These are phyloP conservation scores for Exidia glandulosa DNA, from an alignment of 768 basidiomycete species.

Conservation along the genomic window DNA sequence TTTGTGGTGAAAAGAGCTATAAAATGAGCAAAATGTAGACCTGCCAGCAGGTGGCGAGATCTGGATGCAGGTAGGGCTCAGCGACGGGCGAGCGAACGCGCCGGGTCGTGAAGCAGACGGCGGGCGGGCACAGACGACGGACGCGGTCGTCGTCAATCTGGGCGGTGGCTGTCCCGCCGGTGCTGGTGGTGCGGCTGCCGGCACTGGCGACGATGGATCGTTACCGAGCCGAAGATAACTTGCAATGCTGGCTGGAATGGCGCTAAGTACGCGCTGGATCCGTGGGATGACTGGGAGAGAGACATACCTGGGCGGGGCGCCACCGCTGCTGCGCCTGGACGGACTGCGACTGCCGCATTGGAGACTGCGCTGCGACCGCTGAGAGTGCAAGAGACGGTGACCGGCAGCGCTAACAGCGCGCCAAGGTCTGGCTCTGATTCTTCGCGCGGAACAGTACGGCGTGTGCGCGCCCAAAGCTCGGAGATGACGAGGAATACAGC, in stretches of 20 bases:
- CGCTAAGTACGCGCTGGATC: constrained; percentile 2
- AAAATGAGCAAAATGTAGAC: background rate
- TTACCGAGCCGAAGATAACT: constrained; percentile 87
- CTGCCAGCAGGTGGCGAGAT: constrained; percentile 1
- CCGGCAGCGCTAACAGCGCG: no score
- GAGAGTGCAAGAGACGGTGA: no score
- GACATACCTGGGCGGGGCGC: constrained; percentile 55
- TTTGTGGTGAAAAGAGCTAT: background rate
- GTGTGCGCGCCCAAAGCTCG: no score
- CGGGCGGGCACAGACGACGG: background rate
- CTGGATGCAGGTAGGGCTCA: background rate
- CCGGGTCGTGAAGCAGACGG: background rate
- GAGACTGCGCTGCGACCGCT: constrained; percentile 48
- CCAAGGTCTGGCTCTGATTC: no score
- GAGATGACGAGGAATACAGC: no score
- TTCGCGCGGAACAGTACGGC: no score
- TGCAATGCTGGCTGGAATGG: constrained; percentile 35
- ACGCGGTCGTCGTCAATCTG: background rate
- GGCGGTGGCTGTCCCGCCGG: background rate
- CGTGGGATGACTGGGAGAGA: constrained; percentile 3
- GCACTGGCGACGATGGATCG: constrained; percentile 64
- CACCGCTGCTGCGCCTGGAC: constrained; percentile 46
- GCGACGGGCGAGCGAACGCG: background rate
- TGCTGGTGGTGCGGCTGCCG: no score
- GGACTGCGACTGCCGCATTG: constrained; percentile 62